Evolutionary conservation across 495 filamentous ascomycete species (phyloP), one percentile per base, ranked within the genome.

Genomic region (Oidiodendron maius): DNA sequence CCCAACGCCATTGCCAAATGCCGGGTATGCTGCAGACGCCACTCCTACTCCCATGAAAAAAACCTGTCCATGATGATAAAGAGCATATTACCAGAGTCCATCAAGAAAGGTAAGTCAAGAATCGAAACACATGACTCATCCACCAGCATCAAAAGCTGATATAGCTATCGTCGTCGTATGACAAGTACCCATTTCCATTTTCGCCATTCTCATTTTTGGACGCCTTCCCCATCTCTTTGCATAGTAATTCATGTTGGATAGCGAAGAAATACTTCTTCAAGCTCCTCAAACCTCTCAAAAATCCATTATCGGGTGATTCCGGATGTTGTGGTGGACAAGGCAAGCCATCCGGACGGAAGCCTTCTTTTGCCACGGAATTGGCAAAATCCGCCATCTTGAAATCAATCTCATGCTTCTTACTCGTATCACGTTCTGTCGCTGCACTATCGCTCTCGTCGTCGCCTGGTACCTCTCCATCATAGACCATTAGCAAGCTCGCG

Each of bases 331-430:
- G 93, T 15, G 94, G 94, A 51, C 91, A 96, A 23, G 80, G 72
- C 23, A 79, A 77, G 5, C 81, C 69, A 1, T 57, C 63, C 18
- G 81, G 65, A 15, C 80, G 50, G 24, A 72, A 65, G 58, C 96
- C 89, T 44, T 91, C 88, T 3, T 87, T 85, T 9, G 89, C 96
- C 6, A 97, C 84, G 54, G 91, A 96, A 61, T 98, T 98, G 21
- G 93, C 93, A 71, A 98, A 98, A 63, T 98, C 93, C 37, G 95
- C 91, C 62, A 98, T 95, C 65, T 96, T 96, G 61, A 98, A 76
- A 58, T 95, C 85, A 50, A 98, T 87, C 42, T 82, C 74, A 8
- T 67, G 62, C 48, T 61, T 68, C 42, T 37, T 50, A 44, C 51
- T 43, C 41, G 71, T 69, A 48, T 78, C 74, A 17, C 71, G 70